Evolutionary conservation across 129 eudicot species (phyloP).

Genomic region (Artemisia argyi): DNA sequence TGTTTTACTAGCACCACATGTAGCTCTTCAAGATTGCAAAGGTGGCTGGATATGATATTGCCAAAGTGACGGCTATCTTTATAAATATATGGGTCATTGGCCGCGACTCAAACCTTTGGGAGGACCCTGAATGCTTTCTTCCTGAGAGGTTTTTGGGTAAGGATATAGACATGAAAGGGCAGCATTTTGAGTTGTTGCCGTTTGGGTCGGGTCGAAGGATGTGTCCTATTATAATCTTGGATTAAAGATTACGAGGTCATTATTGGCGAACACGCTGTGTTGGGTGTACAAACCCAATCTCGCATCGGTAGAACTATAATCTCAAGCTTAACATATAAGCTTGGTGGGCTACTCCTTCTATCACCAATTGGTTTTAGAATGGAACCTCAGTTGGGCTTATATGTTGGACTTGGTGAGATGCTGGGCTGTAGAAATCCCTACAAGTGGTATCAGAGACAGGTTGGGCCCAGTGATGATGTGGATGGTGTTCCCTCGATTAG

Average conservation of each 20-base stretch:
- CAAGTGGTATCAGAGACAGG: too few relatives aligned
- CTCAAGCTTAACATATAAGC: too few relatives aligned
- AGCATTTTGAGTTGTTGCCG: conserved; percentile 40
- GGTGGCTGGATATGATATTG: conserved; percentile 38
- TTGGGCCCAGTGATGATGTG: too few relatives aligned
- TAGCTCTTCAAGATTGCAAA: conserved; percentile 40
- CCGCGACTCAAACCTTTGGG: conserved; percentile 37
- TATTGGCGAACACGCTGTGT: conserved; percentile 19
- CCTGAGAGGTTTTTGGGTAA: conserved; percentile 43
- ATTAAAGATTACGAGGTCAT: conserved; percentile 27
- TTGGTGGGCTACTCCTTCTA: too few relatives aligned
- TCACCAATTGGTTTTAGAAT: too few relatives aligned
- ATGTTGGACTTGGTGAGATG: too few relatives aligned
- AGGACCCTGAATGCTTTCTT: conserved; percentile 26
- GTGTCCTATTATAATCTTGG: conserved; percentile 41
- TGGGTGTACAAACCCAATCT: too few relatives aligned
- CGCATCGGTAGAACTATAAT: too few relatives aligned
- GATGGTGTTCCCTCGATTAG: too few relatives aligned
- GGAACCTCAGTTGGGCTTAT: too few relatives aligned
- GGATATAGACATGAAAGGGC: conserved; percentile 35
- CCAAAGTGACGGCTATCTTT: conserved; percentile 36
- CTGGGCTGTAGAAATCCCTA: too few relatives aligned
- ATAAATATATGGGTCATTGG: conserved; percentile 42
- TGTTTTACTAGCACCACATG: conserved; percentile 38
- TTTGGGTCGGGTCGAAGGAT: conserved; percentile 43